These are phyloP conservation scores for Alternaria novae-zelandiae DNA, from an alignment of 2,329 filamentous ascomycete genomes.

Conservation along the genomic window DNA sequence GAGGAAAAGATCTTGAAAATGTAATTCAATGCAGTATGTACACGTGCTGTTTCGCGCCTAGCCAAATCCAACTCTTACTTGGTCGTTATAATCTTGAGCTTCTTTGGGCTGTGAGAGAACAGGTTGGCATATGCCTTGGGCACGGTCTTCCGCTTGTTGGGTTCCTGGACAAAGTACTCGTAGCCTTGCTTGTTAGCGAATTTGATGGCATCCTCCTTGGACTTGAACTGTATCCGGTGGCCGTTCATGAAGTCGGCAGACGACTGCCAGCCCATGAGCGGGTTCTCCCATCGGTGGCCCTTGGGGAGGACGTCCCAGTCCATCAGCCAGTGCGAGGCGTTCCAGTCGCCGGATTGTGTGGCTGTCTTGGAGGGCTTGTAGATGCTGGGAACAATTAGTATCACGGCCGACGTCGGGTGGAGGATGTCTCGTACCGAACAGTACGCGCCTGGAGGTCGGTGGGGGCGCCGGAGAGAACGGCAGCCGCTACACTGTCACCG, in stretches of 20 bases:
- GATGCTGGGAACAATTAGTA: slow-evolving; percentile 67
- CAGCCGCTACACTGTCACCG: slow-evolving; percentile 75
- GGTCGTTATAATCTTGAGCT: slow-evolving; percentile 80
- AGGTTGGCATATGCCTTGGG: slow-evolving; percentile 98
- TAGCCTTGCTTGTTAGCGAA: slow-evolving; percentile 99
- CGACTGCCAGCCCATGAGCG: slow-evolving; percentile 97
- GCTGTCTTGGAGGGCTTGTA: slow-evolving; percentile 92
- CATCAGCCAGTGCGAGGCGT: slow-evolving; percentile 88
- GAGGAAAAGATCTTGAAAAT: slow-evolving; percentile 7
- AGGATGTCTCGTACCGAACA: slow-evolving; percentile 72
- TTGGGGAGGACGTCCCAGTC: slow-evolving; percentile 95
- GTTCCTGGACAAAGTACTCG: slow-evolving; percentile 98
- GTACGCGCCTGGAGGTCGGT: slow-evolving; percentile 92
- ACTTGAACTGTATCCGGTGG: slow-evolving; percentile 86
- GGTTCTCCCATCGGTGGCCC: slow-evolving; percentile 98
- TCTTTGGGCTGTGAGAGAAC: slow-evolving; percentile 83
- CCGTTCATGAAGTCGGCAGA: slow-evolving; percentile 95
- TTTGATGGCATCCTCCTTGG: slow-evolving; percentile 90
- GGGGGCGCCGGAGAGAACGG: slow-evolving; percentile 88
- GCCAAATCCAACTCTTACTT: slow-evolving; percentile 64
- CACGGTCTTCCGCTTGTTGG: slow-evolving; percentile 81
- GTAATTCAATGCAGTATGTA: slow-evolving; percentile 34
- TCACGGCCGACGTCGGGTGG: not conserved
- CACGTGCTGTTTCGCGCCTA: slow-evolving; percentile 17
- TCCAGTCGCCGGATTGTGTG: slow-evolving; percentile 91